These are phyloP conservation scores for Nakazawaea pomicola DNA, from an alignment of 805 yeast species.

Conservation along the genomic window DNA sequence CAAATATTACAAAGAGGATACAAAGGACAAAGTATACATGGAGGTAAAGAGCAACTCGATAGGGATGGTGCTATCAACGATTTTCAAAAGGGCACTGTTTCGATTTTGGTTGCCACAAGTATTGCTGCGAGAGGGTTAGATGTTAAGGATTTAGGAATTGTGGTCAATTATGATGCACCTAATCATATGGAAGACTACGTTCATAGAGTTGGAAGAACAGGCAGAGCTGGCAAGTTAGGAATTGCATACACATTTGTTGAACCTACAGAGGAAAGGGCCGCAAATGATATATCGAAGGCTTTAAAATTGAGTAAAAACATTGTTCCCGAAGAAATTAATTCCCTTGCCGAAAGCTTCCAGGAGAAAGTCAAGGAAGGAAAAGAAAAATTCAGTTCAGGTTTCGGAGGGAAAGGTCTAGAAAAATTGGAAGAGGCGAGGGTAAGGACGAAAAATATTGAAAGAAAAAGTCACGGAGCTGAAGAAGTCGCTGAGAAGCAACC, in stretches of 20 bases:
- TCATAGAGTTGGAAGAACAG: slow-evolving; percentile 94
- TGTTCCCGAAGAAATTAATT: slow-evolving; percentile 45
- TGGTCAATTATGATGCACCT: slow-evolving; percentile 77
- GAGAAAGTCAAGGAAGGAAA: slow-evolving; percentile 63
- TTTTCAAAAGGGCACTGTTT: slow-evolving; percentile 56
- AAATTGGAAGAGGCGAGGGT: slow-evolving; percentile 63
- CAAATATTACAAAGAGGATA: slow-evolving; percentile 49
- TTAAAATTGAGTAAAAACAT: slow-evolving; percentile 50
- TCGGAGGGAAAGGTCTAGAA: slow-evolving; percentile 90
- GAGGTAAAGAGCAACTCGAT: slow-evolving; percentile 86
- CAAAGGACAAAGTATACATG: slow-evolving; percentile 72
- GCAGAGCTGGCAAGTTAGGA: slow-evolving; percentile 83
- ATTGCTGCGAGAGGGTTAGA: slow-evolving; percentile 94
- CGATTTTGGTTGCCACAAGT: slow-evolving; percentile 83
- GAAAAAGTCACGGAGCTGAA: slow-evolving; percentile 42
- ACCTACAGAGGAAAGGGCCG: slow-evolving; percentile 54
- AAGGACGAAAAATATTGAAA: slow-evolving; percentile 43
- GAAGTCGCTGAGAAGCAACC: slow-evolving; percentile 18
- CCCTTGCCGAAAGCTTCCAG: slow-evolving; percentile 51
- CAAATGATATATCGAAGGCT: slow-evolving; percentile 67
- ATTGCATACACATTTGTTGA: slow-evolving; percentile 65
- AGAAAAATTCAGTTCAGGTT: slow-evolving; percentile 63
- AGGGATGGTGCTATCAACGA: slow-evolving; percentile 68
- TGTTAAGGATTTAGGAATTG: slow-evolving; percentile 79
- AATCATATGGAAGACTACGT: slow-evolving; percentile 92